Evolutionary conservation across 768 basidiomycete genomes (phyloP), one percentile per base, ranked within the genome.

Genomic region (Termitomyces titanicus): DNA sequence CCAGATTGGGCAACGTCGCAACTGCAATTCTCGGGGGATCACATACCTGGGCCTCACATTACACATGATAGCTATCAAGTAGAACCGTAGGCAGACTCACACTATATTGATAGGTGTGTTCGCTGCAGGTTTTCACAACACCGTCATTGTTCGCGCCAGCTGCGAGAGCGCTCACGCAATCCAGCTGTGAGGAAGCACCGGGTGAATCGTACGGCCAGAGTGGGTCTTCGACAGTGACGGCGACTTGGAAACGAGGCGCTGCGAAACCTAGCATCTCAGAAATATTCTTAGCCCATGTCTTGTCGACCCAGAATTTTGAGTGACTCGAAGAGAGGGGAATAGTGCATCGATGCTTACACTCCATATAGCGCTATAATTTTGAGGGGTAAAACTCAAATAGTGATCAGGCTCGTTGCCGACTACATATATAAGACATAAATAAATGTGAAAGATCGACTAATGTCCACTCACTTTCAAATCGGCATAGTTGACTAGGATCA

Each of bases 401-500:
- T 81, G 79, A 61, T 82, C 80, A 2, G 80, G 80, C 64, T 82
- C 81, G 47, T 82, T 82, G 20, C 81, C 81, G 56, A 82, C 79
- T 79, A n/a, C n/a, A n/a, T n/a, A n/a, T n/a, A 27, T 2, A 35
- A 15, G 34, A n/a, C 20, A 40, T 42, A 17, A 47, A 47, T 20
- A 29, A n/a, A 33, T 38, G 33, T 27, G 31, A 47, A 50, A 29
- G 31, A 44, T 24, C 15, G 33, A 27, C 29, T 11, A 12, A 24
- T 18, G 17, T 8, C 4, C 42, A 62, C 66, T 40, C 48, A 78
- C 79, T 80, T 68, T 82, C 79, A 37, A 81, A 72, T 2, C 71
- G 69, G 22, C 70, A 65, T 5, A 81, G 62, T 47, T 79, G 74
- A 1, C 66, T 69, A 17, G 68, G 58, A 20, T 61, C 51, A 31